Conservation (phyloP, 2,329 filamentous ascomycete genomes). For the Torrubiella hemipterigena region DNA sequence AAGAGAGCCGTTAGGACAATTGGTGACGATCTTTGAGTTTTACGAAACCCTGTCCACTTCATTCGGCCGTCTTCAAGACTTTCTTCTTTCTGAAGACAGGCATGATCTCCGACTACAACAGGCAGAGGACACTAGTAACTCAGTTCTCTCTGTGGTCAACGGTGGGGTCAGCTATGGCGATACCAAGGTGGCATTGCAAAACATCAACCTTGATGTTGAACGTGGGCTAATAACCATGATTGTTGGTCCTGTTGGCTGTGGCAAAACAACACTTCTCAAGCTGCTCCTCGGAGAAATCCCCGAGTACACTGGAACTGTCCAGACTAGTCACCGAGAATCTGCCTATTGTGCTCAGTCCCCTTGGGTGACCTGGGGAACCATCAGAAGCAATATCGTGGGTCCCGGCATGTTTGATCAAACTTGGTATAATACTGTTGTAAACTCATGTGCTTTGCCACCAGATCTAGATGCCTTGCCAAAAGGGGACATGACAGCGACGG, state of each 20-base stretch:
- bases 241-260: slow-evolving; percentile 12
- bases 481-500: slow-evolving; percentile 12
- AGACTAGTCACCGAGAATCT: slow-evolving; percentile 5
- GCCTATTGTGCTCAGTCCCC: slow-evolving; percentile 14
- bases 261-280: slow-evolving; percentile 13
- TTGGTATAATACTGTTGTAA: slow-evolving; percentile 12
- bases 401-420: slow-evolving; percentile 7
- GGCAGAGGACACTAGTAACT: background rate
- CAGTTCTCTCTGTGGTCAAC: background rate
- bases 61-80: slow-evolving; percentile 11
- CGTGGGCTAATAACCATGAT: slow-evolving; percentile 11
- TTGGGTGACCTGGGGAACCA: slow-evolving; percentile 13
- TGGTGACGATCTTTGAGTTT: slow-evolving; percentile 10
- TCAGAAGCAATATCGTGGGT: slow-evolving; percentile 13
- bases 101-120: slow-evolving; percentile 4
- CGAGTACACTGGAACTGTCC: slow-evolving; percentile 6
- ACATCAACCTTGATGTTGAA: slow-evolving; percentile 7
- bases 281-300: slow-evolving; percentile 12
- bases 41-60: slow-evolving; percentile 11
- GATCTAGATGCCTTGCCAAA: slow-evolving; percentile 11
- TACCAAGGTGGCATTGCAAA: slow-evolving; percentile 2
- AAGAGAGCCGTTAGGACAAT: slow-evolving; percentile 9
- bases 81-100: slow-evolving; percentile 9
- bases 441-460: slow-evolving; percentile 8
- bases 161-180: slow-evolving; percentile 6